A percentile compares a stretch with the other conserved stretches of the same genome.
Conservation (phyloP, 2,329 filamentous ascomycete genomes). For the Cladophialophora carrionii region DNA sequence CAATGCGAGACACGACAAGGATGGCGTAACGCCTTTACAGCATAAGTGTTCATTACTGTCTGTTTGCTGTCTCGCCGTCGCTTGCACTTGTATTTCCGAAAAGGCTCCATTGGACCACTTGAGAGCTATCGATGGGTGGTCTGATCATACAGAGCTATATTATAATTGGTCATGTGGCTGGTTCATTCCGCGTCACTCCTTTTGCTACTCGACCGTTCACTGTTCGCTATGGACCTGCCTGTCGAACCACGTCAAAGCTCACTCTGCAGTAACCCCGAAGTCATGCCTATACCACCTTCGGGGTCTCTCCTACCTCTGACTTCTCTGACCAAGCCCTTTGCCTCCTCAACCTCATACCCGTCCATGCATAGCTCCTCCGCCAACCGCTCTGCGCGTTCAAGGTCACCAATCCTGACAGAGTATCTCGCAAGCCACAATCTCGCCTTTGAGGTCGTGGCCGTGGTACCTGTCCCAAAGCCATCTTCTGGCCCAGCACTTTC, state of each 20-base stretch:
- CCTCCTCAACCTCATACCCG: slow-evolving; percentile 94
- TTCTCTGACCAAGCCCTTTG: slow-evolving; percentile 87
- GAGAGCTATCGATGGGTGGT: background rate
- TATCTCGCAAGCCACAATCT: slow-evolving; percentile 89
- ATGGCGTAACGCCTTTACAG: background rate
- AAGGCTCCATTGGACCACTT: background rate
- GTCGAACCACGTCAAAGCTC: background rate
- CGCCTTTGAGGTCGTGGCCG: slow-evolving; percentile 86
- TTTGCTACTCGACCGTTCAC: background rate
- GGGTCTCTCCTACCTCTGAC: slow-evolving; percentile 73
- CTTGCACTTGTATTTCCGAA: background rate
- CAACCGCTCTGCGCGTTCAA: slow-evolving; percentile 73
- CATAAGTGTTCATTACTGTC: background rate
- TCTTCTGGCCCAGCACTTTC: slow-evolving; percentile 48
- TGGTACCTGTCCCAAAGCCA: slow-evolving; percentile 74
- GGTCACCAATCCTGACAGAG: slow-evolving; percentile 76
- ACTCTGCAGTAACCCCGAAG: slow-evolving; percentile 5
- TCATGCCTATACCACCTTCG: slow-evolving; percentile 3
- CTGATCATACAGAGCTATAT: background rate
- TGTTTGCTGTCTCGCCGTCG: background rate
- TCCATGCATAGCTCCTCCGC: slow-evolving; percentile 93
- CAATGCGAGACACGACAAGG: background rate
- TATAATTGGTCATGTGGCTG: background rate
- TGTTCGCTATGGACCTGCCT: background rate
- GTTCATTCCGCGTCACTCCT: background rate